These are phyloP conservation scores for Claviceps maximensis DNA, from an alignment of 2,329 filamentous ascomycete species.

Conservation along the genomic window DNA sequence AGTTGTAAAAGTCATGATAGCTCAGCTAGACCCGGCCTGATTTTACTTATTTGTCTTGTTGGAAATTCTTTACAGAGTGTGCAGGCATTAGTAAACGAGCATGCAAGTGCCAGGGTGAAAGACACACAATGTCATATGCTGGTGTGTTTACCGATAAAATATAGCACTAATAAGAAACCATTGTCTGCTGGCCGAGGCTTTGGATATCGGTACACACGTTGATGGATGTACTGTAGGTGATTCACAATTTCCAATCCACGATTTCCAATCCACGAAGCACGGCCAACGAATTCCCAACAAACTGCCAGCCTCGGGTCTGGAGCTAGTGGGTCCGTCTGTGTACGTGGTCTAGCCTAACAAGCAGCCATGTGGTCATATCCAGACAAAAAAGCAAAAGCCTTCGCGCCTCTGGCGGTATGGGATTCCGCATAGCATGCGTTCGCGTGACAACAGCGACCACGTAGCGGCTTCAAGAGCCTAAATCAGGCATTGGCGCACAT, in stretches of 20 bases:
- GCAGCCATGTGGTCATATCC: neutral
- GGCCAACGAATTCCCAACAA: neutral
- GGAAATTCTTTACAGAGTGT: neutral
- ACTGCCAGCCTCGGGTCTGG: neutral
- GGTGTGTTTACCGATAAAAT: neutral
- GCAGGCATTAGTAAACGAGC: neutral
- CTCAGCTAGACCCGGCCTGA: neutral
- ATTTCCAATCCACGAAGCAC: neutral
- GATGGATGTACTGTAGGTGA: neutral
- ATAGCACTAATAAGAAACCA: neutral
- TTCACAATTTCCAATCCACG: neutral
- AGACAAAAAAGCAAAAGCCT: neutral
- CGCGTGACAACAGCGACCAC: neutral
- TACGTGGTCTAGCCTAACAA: neutral
- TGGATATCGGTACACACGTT: neutral
- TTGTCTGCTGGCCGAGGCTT: neutral
- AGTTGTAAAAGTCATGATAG: neutral
- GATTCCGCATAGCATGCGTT: neutral
- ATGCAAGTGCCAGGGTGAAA: neutral
- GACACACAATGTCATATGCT: neutral
- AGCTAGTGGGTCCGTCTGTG: neutral
- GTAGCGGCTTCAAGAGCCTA: neutral
- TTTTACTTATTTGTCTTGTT: neutral
- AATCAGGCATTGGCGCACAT: slow-evolving; percentile 3
- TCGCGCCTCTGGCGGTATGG: neutral